Conservation (phyloP, 371 early-diverging fungal species). For the Actinomortierella ambigua region DNA sequence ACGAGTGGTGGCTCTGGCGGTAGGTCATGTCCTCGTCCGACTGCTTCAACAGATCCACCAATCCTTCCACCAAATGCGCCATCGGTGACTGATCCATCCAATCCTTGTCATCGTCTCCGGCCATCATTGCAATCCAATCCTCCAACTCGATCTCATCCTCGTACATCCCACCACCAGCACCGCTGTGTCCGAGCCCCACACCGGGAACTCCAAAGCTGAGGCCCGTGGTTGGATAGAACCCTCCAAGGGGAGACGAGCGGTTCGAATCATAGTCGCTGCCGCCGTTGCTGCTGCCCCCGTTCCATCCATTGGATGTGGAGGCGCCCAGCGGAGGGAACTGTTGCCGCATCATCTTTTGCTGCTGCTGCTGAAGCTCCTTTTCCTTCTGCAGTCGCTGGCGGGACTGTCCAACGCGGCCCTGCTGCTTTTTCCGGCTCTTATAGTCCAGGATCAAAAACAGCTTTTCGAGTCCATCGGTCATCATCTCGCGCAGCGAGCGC, state of each 20-base stretch:
- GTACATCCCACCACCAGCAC: conserved; percentile 24
- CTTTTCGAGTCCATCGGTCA: conserved; percentile 43
- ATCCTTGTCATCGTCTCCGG: conserved; percentile 44
- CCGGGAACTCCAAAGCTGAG: no score
- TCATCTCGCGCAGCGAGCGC: conserved; percentile 26
- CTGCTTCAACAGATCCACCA: conserved; percentile 34
- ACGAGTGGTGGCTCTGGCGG: neutral
- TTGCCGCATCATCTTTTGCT: conserved; percentile 2
- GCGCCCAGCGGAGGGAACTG: no score
- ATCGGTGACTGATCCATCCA: conserved; percentile 48
- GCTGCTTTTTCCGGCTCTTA: conserved; percentile 36
- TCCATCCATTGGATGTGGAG: neutral
- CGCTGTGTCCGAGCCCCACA: conserved; percentile 5
- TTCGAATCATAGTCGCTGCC: conserved; percentile 34
- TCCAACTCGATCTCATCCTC: conserved; percentile 39
- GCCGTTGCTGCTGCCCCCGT: conserved; percentile 6
- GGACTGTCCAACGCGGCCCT: conserved; percentile 11
- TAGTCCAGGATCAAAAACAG: conserved; percentile 45
- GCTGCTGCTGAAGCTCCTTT: conserved; percentile 16
- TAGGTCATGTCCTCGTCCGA: conserved; percentile 42
- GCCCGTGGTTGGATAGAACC: conserved; percentile 16
- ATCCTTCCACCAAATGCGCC: conserved; percentile 34
- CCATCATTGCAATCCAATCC: no score
- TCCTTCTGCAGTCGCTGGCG: no score
- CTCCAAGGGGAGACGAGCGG: conserved; percentile 36